Base-by-base conservation (phyloP, 2,329 filamentous ascomycete species). In the Saccharata proteae region DNA sequence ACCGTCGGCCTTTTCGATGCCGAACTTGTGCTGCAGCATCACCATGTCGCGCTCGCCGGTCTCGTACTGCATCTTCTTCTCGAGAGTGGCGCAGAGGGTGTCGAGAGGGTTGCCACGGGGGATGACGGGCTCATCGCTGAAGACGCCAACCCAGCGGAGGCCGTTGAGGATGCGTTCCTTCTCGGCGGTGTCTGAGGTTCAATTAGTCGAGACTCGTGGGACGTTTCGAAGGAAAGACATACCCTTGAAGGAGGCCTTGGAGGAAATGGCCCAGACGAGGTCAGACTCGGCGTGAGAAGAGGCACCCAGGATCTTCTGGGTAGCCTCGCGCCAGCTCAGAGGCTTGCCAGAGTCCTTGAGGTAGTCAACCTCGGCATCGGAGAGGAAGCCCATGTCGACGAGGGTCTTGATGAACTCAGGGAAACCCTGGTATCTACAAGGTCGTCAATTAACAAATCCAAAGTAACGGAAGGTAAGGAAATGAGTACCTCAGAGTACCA, bases 11-110 rank as follows among this genome's bases (percentile, higher is more conserved):
- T 79, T 65, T 67, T 90, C 80, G 43, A 93, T 82, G 53, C 77
- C 76, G 55, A 93, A 92, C 62, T 74, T 78, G 65, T 83, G 79
- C 63, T 84, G 80, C 18, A 84, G 69, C 61, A 73, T 68, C 34
- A 90, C 80, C 43, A 92, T 65, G 57, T 93, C 85, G 37, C 85
- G 77, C 72, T 93, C 84, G 38, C 71, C 78, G 46, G 79, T 66
- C 49, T 72, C 79, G 57, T 78, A 93, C 58, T 81, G 72, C 82
- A 93, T 92, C 74, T 92, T 93, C 67, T 81, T 63, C 67, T 93
- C 84, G 17, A 93, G 71, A 3, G 76, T 80, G 18, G 82, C 83
- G 62, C 85, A 93, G 22, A 93, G 74, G n/a, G 81, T 88, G 57
- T 93, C 86, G 15, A 93, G 71, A 4, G 84, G 80, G 64, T 82